phyloP scores from a whole-genome alignment of 768 basidiomycete species.

The Candolleomyces efflorescens region DNA sequence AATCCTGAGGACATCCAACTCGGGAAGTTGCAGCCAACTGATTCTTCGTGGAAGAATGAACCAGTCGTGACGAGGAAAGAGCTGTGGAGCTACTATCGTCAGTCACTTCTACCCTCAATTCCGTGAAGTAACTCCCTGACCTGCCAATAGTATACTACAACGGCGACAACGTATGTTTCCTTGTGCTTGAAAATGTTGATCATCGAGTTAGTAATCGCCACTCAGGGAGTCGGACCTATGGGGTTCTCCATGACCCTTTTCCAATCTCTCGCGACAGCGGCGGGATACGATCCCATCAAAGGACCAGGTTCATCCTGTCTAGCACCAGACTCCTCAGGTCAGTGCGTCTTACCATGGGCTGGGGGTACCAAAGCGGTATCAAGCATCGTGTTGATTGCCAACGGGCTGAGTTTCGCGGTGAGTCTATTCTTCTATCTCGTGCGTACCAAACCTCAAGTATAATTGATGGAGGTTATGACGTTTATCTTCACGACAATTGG shows the following conservation, averaged over 20 bases:
- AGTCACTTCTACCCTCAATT: slow-evolving; percentile 19
- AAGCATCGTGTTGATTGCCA: slow-evolving; percentile 73
- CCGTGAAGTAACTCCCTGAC: background rate
- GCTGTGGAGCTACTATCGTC: slow-evolving; percentile 78
- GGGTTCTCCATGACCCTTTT: slow-evolving; percentile 72
- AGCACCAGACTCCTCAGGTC: slow-evolving; percentile 53
- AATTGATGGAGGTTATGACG: slow-evolving; percentile 61
- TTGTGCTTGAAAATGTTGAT: too few relatives aligned
- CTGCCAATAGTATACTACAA: slow-evolving; percentile 66
- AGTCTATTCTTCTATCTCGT: background rate
- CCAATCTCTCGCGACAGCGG: slow-evolving; percentile 63
- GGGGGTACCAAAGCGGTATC: slow-evolving; percentile 69
- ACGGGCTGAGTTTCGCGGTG: slow-evolving; percentile 72
- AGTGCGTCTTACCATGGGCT: slow-evolving; percentile 77
- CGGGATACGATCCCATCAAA: slow-evolving; percentile 68
- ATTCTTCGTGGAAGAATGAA: slow-evolving; percentile 36
- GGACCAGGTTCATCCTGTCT: slow-evolving; percentile 71
- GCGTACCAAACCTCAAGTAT: background rate
- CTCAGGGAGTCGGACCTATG: slow-evolving; percentile 63
- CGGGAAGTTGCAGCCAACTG: background rate
- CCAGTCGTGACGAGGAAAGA: slow-evolving; percentile 70
- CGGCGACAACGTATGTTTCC: slow-evolving; percentile 62
- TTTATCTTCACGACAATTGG: slow-evolving; percentile 77
- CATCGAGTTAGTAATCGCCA: too few relatives aligned
- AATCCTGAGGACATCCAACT: too few relatives aligned